These are phyloP conservation scores for Beverwykella pulmonaria DNA, from an alignment of 495 filamentous ascomycete genomes.

Conservation along the genomic window DNA sequence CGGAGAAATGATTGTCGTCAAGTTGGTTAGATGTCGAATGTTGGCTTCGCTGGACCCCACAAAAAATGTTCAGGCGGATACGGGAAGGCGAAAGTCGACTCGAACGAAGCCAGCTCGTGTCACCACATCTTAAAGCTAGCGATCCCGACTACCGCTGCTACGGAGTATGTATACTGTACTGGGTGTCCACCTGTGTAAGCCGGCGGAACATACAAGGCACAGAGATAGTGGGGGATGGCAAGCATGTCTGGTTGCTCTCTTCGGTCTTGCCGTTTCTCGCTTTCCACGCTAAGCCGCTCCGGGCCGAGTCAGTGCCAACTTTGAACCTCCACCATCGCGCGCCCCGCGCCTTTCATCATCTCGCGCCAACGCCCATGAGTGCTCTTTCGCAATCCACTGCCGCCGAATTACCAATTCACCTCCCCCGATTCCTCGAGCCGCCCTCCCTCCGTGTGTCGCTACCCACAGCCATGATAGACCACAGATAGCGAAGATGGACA, in stretches of 20 bases:
- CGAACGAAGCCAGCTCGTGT: neutral
- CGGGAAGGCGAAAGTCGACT: neutral
- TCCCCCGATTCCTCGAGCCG: constrained; percentile 2
- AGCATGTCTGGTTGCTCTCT: neutral
- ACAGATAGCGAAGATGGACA: constrained; percentile 44
- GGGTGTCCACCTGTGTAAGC: neutral
- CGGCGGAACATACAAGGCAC: neutral
- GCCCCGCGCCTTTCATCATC: constrained; percentile 21
- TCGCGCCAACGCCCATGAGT: neutral
- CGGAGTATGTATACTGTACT: neutral
- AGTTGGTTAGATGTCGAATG: no score
- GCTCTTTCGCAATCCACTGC: neutral
- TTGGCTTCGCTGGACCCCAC: no score
- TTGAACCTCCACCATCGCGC: constrained; percentile 13
- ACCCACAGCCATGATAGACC: constrained; percentile 35
- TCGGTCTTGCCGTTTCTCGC: constrained; percentile 4
- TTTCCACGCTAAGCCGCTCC: neutral
- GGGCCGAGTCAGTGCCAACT: neutral
- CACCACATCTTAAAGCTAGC: neutral
- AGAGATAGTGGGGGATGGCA: neutral
- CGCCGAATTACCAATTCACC: neutral
- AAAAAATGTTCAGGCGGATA: no score
- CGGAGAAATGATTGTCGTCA: neutral
- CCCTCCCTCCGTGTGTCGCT: constrained; percentile 8
- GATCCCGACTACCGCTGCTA: neutral